Evolutionary conservation across 805 yeast genomes (phyloP).

Genomic region (Cyberlindnera japonica): DNA sequence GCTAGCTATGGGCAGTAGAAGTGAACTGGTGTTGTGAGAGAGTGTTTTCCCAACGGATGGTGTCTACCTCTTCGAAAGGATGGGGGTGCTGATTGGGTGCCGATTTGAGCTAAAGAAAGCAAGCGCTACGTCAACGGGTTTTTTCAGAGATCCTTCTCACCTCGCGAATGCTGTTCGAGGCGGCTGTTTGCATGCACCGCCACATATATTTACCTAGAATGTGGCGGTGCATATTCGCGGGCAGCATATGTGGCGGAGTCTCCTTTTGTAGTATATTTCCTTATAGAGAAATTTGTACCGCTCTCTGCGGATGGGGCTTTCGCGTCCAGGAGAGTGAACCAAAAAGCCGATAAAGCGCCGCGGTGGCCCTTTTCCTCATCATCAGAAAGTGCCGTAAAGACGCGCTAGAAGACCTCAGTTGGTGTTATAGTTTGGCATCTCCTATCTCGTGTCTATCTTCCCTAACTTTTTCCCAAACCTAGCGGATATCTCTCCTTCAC

Average conservation of each 20-base stretch:
- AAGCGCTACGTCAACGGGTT: too few species aligned
- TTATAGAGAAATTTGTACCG: background rate
- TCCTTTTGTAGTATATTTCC: background rate
- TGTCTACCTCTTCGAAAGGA: background rate
- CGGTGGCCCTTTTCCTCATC: background rate
- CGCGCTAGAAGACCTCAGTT: background rate
- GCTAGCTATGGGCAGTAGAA: background rate
- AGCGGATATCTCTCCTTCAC: background rate
- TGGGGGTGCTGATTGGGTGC: background rate
- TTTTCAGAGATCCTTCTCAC: background rate
- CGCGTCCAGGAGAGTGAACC: background rate
- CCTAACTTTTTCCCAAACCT: too few species aligned
- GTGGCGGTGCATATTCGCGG: conserved; percentile 1
- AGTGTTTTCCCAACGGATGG: background rate
- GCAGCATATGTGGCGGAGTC: background rate
- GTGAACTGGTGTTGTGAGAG: background rate
- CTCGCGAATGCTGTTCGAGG: too few species aligned
- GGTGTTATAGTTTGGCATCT: too few species aligned
- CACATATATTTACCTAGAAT: background rate
- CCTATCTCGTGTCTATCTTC: too few species aligned
- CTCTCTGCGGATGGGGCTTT: background rate
- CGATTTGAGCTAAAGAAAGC: too few species aligned
- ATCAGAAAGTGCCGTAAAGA: background rate
- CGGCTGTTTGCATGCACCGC: background rate
- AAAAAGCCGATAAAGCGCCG: background rate